Conservation (phyloP, 2,329 filamentous ascomycete genomes). For the Sporothrix protearum region DNA sequence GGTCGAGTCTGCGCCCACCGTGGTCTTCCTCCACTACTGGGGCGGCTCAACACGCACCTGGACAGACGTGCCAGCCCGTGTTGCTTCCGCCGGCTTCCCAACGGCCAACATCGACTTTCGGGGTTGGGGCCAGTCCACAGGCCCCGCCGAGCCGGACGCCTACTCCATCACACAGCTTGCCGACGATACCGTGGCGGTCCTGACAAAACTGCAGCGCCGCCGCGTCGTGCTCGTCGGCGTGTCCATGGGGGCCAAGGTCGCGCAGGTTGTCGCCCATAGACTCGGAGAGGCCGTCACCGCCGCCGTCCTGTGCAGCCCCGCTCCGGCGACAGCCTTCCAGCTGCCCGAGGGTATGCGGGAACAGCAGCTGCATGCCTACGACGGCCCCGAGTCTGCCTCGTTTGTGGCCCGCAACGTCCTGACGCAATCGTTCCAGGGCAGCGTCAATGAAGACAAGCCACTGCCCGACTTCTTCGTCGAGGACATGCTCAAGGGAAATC, state of each 20-base stretch:
- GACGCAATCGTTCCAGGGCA: conserved; percentile 25
- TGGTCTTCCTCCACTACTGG: conserved; percentile 41
- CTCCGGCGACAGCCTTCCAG: conserved; percentile 35
- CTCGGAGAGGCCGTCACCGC: conserved; percentile 28
- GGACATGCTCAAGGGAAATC: conserved; percentile 35
- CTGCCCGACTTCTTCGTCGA: conserved; percentile 25
- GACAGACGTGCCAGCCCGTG: conserved; percentile 26
- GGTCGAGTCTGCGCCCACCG: not conserved
- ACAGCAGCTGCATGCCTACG: conserved; percentile 38
- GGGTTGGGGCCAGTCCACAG: conserved; percentile 39
- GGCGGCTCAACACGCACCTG: conserved; percentile 38
- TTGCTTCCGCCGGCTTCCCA: conserved; percentile 27
- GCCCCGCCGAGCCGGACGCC: conserved; percentile 29
- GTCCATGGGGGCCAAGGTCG: conserved; percentile 42
- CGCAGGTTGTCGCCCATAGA: conserved; percentile 31
- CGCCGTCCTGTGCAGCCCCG: conserved; percentile 36
- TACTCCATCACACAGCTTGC: conserved; percentile 35
- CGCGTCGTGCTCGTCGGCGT: conserved; percentile 38
- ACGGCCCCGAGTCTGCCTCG: conserved; percentile 31
- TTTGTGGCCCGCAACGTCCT: conserved; percentile 38
- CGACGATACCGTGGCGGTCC: conserved; percentile 28
- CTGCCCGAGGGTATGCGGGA: conserved; percentile 36
- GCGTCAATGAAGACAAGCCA: not conserved
- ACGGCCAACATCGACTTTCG: conserved; percentile 36
- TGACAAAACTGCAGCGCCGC: conserved; percentile 26